A percentile compares a stretch with the other conserved stretches of the same genome.
phyloP scores from a whole-genome alignment of 192 early-diverging fungal genomes.

The Coemansia sp. region DNA sequence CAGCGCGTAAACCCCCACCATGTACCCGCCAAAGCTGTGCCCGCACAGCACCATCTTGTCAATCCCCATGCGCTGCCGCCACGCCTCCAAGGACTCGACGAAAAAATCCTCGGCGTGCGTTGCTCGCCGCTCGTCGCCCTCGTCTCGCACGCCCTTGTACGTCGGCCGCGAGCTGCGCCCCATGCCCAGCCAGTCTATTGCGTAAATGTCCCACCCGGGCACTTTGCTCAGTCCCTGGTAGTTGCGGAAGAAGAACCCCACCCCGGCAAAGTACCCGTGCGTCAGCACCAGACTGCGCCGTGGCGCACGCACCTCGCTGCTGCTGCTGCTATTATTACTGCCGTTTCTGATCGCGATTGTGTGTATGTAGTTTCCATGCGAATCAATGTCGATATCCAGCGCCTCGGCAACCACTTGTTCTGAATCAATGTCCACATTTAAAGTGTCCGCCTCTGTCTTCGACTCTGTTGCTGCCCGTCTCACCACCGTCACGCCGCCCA shows the following conservation, averaged over 20 bases:
- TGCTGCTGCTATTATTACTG: background rate
- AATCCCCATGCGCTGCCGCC: constrained; percentile 79
- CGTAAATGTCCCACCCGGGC: constrained; percentile 43
- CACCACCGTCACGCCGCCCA: constrained; percentile 25
- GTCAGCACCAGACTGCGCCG: constrained; percentile 52
- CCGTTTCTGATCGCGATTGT: constrained; percentile 42
- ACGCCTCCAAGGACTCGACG: constrained; percentile 88
- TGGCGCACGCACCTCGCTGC: background rate
- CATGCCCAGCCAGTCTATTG: constrained; percentile 94
- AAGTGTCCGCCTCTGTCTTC: background rate
- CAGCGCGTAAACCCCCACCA: constrained; percentile 82
- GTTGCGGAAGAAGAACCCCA: constrained; percentile 59
- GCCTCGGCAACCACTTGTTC: constrained; percentile 21
- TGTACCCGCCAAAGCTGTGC: constrained; percentile 88
- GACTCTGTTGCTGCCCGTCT: background rate
- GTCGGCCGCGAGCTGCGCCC: constrained; percentile 80
- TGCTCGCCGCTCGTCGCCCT: constrained; percentile 57
- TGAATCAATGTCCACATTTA: background rate
- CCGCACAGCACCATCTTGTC: constrained; percentile 86
- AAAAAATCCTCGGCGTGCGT: constrained; percentile 78
- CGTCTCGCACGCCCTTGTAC: constrained; percentile 58
- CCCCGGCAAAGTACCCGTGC: constrained; percentile 56
- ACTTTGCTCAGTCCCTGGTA: constrained; percentile 45
- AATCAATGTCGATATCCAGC: constrained; percentile 47
- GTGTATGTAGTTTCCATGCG: constrained; percentile 49